These are phyloP conservation scores for Aureobasidium sp. DNA, from an alignment of 2,329 filamentous ascomycete species.

Conservation along the genomic window DNA sequence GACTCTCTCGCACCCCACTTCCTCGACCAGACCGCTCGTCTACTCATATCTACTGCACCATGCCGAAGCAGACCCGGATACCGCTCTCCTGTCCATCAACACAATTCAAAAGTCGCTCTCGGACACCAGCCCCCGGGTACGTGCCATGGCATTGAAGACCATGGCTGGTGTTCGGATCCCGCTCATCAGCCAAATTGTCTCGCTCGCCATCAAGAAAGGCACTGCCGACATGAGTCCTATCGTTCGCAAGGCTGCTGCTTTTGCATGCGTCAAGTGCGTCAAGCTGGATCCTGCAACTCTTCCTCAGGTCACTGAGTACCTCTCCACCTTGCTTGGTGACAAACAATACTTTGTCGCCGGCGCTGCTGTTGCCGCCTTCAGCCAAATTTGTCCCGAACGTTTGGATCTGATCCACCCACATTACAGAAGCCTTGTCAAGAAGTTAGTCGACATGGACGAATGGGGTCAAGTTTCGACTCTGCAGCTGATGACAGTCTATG, in stretches of 20 bases:
- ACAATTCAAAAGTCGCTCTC: conserved; percentile 97
- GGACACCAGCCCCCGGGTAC: conserved; percentile 81
- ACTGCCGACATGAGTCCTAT: conserved; percentile 88
- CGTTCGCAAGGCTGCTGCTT: conserved; percentile 83
- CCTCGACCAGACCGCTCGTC: conserved; percentile 95
- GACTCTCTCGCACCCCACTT: conserved; percentile 87
- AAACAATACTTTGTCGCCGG: conserved; percentile 91
- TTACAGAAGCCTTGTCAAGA: conserved; percentile 76
- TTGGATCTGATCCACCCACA: conserved; percentile 86
- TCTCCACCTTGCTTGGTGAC: conserved; percentile 72
- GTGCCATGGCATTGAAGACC: conserved; percentile 84
- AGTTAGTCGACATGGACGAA: conserved; percentile 97
- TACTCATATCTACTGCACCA: conserved; percentile 98
- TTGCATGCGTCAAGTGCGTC: conserved; percentile 95
- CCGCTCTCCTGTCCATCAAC: conserved; percentile 93
- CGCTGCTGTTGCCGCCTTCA: conserved; percentile 79
- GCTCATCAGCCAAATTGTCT: conserved; percentile 96
- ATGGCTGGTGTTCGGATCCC: conserved; percentile 98
- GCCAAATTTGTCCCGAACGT: conserved; percentile 80
- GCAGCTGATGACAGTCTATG: conserved; percentile 73
- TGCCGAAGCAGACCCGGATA: conserved; percentile 91
- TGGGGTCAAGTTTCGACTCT: conserved; percentile 88
- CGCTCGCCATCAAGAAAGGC: conserved; percentile 89
- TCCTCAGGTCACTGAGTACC: conserved; percentile 75
- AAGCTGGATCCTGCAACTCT: conserved; percentile 76